Conservation (phyloP, 106 monocot species). For the Gastrodia elata region DNA sequence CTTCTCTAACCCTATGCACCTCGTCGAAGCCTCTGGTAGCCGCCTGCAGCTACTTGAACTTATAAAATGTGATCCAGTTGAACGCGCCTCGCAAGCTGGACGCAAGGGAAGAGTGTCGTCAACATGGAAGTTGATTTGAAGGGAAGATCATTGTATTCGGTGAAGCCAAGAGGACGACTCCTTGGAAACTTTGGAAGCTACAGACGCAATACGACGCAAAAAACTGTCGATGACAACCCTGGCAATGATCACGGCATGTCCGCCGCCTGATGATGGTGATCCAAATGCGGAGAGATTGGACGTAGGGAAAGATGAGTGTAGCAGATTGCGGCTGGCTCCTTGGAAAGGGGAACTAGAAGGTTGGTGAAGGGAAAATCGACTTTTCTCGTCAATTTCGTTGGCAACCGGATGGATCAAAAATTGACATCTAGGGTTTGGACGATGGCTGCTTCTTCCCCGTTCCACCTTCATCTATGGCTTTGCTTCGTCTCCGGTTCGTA, state of each 20-base stretch:
- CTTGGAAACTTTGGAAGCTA: background rate
- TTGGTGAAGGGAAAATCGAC: conserved; percentile 58
- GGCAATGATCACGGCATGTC: conserved; percentile 17
- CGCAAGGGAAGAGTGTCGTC: background rate
- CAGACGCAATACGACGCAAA: conserved; percentile 10
- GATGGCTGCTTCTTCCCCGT: no score
- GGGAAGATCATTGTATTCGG: background rate
- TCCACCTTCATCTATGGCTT: no score
- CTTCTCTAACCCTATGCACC: conserved; percentile 53
- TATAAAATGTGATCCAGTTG: conserved; percentile 63
- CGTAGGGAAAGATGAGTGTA: conserved; percentile 8
- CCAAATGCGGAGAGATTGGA: conserved; percentile 11
- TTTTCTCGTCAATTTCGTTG: conserved; percentile 23
- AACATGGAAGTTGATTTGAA: background rate
- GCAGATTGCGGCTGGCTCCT: conserved; percentile 22
- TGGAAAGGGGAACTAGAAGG: conserved; percentile 47
- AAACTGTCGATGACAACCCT: conserved; percentile 43
- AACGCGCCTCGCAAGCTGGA: conserved; percentile 36
- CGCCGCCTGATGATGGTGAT: conserved; percentile 3
- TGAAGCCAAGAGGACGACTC: background rate
- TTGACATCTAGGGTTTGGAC: conserved; percentile 26
- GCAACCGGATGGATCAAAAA: conserved; percentile 25
- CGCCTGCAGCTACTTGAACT: conserved; percentile 47
- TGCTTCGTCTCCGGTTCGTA: no score
- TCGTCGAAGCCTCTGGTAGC: conserved; percentile 58